Evolutionary conservation across 305 asterid species (phyloP).

Genomic region (Salvia sclarea): DNA sequence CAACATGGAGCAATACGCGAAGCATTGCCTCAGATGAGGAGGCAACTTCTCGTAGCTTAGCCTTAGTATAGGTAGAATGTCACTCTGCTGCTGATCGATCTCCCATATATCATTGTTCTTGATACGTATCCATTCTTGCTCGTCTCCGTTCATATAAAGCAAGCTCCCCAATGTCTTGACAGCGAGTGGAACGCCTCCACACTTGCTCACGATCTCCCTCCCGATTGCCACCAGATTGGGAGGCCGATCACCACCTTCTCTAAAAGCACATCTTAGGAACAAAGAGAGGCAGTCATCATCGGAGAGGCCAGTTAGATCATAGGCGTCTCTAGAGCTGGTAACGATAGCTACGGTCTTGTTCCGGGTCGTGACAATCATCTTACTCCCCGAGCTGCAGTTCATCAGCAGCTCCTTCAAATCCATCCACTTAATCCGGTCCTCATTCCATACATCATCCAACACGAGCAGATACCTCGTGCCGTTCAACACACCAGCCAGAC

Average conservation of each 20-base stretch:
- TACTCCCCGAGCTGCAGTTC: constrained; percentile 46
- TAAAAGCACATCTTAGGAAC: constrained; percentile 49
- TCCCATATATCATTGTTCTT: constrained; percentile 51
- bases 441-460: constrained; percentile 59
- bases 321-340: constrained; percentile 37
- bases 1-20: constrained; percentile 59
- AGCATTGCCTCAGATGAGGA: constrained; percentile 52
- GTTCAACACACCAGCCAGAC: constrained; percentile 36
- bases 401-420: constrained; percentile 45
- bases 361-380: constrained; percentile 50
- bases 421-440: constrained; percentile 49
- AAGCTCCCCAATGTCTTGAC: constrained; percentile 53
- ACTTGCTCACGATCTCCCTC: constrained; percentile 52
- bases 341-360: constrained; percentile 46
- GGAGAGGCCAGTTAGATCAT: constrained; percentile 43
- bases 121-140: constrained; percentile 47
- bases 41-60: constrained; percentile 54
- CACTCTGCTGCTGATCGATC: constrained; percentile 48
- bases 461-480: constrained; percentile 45
- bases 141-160: constrained; percentile 49
- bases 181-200: constrained; percentile 59
- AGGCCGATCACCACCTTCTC: constrained; percentile 32
- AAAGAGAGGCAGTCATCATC: constrained; percentile 44
- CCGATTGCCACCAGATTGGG: constrained; percentile 48
- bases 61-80: constrained; percentile 48